Percentiles rank a stretch among this genome's conserved stretches.
Conservation (phyloP, 2,329 filamentous ascomycete species). For the Cryphonectria japonica region DNA sequence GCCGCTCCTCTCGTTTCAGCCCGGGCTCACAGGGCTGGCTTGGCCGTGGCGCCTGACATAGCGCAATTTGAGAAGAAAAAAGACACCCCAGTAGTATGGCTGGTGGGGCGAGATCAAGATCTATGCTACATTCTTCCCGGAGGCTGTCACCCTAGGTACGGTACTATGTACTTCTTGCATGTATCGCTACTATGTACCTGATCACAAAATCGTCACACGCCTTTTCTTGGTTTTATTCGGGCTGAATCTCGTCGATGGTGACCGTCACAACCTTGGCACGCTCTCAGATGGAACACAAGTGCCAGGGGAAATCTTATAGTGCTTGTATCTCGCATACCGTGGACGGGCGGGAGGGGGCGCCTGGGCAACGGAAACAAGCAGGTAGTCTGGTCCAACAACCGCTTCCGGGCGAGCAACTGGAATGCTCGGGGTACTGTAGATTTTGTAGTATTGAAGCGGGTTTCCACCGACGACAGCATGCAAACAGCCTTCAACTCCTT, state of each 20-base stretch:
- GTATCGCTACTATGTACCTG: background rate
- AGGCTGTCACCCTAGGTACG: slow-evolving; percentile 20
- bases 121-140: slow-evolving; percentile 3
- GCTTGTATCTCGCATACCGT: background rate
- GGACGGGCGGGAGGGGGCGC: too few relatives aligned
- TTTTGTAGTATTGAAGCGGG: background rate
- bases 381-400: background rate
- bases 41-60: background rate
- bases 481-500: background rate
- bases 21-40: slow-evolving; percentile 15
- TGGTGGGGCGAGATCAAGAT: background rate
- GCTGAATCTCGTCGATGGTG: background rate
- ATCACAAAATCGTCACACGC: background rate
- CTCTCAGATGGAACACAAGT: background rate
- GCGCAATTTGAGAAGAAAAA: background rate
- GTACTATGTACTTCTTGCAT: background rate
- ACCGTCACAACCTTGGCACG: background rate
- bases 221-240: background rate
- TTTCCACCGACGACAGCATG: background rate
- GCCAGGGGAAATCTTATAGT: background rate
- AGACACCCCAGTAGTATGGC: background rate
- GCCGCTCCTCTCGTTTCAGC: slow-evolving; percentile 1
- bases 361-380: background rate
- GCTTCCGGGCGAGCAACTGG: slow-evolving; percentile 1
- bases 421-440: background rate